Evolutionary conservation across 2,329 filamentous ascomycete genomes (phyloP), one percentile per base, ranked within the genome.

Genomic region (Aspergillus viridinutans): DNA sequence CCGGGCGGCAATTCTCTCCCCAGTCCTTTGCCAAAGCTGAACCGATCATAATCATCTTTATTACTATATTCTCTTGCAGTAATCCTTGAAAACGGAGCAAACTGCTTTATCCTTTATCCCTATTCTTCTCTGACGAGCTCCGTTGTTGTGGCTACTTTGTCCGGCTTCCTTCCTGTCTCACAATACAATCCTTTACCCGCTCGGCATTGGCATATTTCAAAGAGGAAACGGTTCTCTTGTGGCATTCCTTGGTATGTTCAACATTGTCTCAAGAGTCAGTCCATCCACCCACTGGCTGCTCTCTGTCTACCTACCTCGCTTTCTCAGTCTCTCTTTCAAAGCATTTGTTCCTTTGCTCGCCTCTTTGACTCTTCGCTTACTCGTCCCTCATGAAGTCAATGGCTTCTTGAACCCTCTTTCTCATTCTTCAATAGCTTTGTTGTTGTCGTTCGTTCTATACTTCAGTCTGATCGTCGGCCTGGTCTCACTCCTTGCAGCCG

Each of bases 401-500:
- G 38, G 26, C 35, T 21, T 45, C 32, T 38, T 35, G 29, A 43
- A 32, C 23, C 35, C 12, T 28, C 20, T 32, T 23, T 54, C 29
- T 54, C 52, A 48, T 50, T 49, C 53, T 49, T 47, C 53, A 61
- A 55, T 61, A 60, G 54, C 61, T 56, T 55, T 59, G 48, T 61
- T 58, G 49, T 48, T 57, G 58, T 62, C 57, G 47, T 58, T 62
- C 53, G 47, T 54, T 53, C 51, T 59, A 61, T 52, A 56, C 56
- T 61, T 53, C 56, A 51, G 38, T 50, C 26, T 38, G 67, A 68
- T 69, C 64, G 61, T 64, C 62, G 55, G 38, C 52, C 57, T 58
- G 57, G 61, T 67, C 59, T 65, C 64, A 66, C 59, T 66, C 61
- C 65, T 64, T 68, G 58, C 59, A 63, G 63, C 70, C 65, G 64